Percentiles rank a stretch among this genome's conserved stretches.
phyloP scores from a whole-genome alignment of 164 flowering plant genomes.

The Vitis riparia region DNA sequence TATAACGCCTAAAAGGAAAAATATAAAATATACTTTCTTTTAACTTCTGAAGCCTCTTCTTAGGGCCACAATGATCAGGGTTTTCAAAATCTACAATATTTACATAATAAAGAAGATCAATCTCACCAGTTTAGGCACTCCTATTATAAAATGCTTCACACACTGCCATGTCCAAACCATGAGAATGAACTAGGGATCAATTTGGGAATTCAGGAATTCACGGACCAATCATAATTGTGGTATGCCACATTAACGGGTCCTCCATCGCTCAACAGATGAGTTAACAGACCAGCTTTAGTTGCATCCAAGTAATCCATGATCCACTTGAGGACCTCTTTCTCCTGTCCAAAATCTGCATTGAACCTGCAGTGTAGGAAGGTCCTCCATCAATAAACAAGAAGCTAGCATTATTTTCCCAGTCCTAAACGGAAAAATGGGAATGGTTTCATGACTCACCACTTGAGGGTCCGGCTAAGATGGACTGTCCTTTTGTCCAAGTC shows the following conservation, averaged over 20 bases:
- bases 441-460: slow-evolving; percentile 52
- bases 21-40: no score
- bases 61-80: no score
- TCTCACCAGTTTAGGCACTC: no score
- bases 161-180: no score
- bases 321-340: slow-evolving; percentile 74
- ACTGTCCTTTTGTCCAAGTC: slow-evolving; percentile 78
- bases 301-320: slow-evolving; percentile 72
- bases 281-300: slow-evolving; percentile 77
- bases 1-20: no score
- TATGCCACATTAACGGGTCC: slow-evolving; percentile 56
- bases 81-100: no score
- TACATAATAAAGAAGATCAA: no score
- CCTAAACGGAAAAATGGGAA: neutral
- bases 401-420: no score
- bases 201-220: slow-evolving; percentile 37
- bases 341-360: slow-evolving; percentile 68
- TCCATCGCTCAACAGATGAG: slow-evolving; percentile 80
- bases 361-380: slow-evolving; percentile 50
- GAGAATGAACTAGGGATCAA: no score
- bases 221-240: slow-evolving; percentile 82
- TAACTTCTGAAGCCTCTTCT: no score
- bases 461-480: slow-evolving; percentile 63
- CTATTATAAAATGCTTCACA: no score
- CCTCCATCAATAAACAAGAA: no score